Conservation (phyloP, 495 filamentous ascomycete genomes). For the Penicillium cataractarum region DNA sequence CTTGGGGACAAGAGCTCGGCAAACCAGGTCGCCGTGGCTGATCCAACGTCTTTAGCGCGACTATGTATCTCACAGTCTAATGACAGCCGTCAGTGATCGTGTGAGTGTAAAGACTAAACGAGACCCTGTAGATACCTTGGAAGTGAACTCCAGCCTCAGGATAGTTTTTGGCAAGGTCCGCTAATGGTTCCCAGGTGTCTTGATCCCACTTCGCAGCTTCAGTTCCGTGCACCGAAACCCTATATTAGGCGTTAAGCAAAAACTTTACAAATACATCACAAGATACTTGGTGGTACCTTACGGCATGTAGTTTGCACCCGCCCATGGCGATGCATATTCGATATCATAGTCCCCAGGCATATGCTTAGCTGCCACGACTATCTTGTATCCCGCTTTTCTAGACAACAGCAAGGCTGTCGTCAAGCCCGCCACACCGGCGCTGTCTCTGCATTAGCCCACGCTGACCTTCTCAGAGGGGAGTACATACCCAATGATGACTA, state of each 20-base stretch:
- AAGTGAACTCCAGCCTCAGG: constrained; percentile 86
- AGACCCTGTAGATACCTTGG: constrained; percentile 54
- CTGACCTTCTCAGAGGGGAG: no score
- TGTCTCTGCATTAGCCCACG: constrained; percentile 30
- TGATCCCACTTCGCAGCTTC: constrained; percentile 52
- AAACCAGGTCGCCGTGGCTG: constrained; percentile 50
- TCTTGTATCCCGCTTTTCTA: constrained; percentile 32
- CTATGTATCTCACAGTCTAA: constrained; percentile 53
- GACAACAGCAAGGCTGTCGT: constrained; percentile 82
- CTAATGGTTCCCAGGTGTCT: constrained; percentile 62
- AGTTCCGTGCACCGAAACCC: constrained; percentile 15
- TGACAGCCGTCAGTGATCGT: constrained; percentile 8
- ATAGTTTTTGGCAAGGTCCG: constrained; percentile 60
- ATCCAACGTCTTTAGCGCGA: constrained; percentile 54
- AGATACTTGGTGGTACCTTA: constrained; percentile 29
- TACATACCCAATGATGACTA: constrained; percentile 8
- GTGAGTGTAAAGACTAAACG: not conserved
- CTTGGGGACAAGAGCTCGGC: constrained; percentile 60
- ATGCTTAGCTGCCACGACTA: constrained; percentile 45
- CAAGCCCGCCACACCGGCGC: constrained; percentile 82
- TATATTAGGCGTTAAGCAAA: no score
- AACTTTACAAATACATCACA: no score
- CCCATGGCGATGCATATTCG: constrained; percentile 91
- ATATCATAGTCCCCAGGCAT: constrained; percentile 96
- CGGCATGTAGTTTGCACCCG: constrained; percentile 87